phyloP scores from a whole-genome alignment of 2,329 filamentous ascomycete species.

The Phyllosticta citribraziliensis region DNA sequence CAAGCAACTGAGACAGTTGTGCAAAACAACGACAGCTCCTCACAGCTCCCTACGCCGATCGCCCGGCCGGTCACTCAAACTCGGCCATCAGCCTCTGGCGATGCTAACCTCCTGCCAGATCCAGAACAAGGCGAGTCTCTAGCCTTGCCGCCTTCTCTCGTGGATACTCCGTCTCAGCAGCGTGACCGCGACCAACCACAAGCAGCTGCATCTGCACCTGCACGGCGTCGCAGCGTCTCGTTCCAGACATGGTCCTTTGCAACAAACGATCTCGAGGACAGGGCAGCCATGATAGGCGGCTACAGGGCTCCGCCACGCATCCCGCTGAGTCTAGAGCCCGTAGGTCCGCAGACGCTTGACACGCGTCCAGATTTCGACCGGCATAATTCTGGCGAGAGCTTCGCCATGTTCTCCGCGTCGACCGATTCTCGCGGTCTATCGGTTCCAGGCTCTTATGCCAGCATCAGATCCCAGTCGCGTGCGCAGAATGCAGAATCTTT shows the following conservation, averaged over 20 bases:
- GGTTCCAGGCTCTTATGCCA: conserved; percentile 41
- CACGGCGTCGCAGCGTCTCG: conserved; percentile 2
- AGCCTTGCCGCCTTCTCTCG: conserved; percentile 22
- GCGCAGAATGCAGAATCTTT: conserved; percentile 18
- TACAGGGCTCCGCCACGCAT: conserved; percentile 42
- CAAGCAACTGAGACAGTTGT: conserved; percentile 21
- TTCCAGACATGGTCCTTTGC: conserved; percentile 15
- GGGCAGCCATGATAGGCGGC: conserved; percentile 30
- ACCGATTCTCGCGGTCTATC: conserved; percentile 46
- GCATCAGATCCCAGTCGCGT: conserved; percentile 19
- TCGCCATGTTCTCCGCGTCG: conserved; percentile 54
- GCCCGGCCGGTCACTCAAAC: conserved; percentile 32
- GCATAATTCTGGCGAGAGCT: conserved; percentile 52
- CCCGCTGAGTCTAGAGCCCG: conserved; percentile 39
- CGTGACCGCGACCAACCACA: conserved; percentile 12
- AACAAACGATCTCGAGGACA: conserved; percentile 26
- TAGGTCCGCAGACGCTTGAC: conserved; percentile 27
- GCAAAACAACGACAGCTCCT: conserved; percentile 38
- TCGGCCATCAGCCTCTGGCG: conserved; percentile 8
- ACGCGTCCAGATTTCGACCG: conserved; percentile 32
- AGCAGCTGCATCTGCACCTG: background rate
- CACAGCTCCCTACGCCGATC: conserved; percentile 47
- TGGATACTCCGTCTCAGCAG: conserved; percentile 17
- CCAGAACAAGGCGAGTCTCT: conserved; percentile 28
- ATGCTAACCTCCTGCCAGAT: conserved; percentile 20